Evolutionary conservation across 331 rosid genomes (phyloP).

Genomic region (Rhamnella rubrinervis): DNA sequence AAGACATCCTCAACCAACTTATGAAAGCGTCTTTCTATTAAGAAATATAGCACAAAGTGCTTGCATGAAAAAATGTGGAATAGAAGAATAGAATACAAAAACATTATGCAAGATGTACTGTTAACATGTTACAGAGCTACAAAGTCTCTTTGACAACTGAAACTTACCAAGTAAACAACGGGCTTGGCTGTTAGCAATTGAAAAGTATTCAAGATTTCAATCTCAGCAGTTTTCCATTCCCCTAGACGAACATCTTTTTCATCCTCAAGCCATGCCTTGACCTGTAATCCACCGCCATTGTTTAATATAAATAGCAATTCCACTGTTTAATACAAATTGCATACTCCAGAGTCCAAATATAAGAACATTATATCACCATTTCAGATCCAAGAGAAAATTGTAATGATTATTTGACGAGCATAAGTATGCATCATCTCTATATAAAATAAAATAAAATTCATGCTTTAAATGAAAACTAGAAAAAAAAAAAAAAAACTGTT

Average conservation of each 20-base stretch:
- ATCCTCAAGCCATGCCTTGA: slow-evolving; percentile 67
- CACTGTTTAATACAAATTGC: slow-evolving; percentile 16
- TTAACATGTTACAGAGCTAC: background rate
- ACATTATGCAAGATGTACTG: background rate
- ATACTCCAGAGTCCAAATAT: background rate
- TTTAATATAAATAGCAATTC: background rate
- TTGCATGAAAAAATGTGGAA: slow-evolving; percentile 10
- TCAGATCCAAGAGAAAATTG: background rate
- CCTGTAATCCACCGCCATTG: slow-evolving; percentile 45
- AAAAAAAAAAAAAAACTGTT: background rate
- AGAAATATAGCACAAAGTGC: background rate
- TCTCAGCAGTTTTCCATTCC: slow-evolving; percentile 95
- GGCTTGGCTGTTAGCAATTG: slow-evolving; percentile 98
- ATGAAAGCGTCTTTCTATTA: background rate
- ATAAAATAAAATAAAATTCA: background rate
- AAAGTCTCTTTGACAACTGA: background rate
- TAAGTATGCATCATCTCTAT: background rate
- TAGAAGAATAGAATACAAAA: background rate
- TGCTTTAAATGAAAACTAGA: background rate
- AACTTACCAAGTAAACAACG: slow-evolving; percentile 85
- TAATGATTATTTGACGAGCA: background rate
- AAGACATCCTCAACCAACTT: background rate
- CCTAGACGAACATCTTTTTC: slow-evolving; percentile 95
- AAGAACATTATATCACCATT: background rate
- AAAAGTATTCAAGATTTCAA: slow-evolving; percentile 82